Evolutionary conservation across 352 stramenopile species (phyloP).

Genomic region (Globisporangium spiculum): DNA sequence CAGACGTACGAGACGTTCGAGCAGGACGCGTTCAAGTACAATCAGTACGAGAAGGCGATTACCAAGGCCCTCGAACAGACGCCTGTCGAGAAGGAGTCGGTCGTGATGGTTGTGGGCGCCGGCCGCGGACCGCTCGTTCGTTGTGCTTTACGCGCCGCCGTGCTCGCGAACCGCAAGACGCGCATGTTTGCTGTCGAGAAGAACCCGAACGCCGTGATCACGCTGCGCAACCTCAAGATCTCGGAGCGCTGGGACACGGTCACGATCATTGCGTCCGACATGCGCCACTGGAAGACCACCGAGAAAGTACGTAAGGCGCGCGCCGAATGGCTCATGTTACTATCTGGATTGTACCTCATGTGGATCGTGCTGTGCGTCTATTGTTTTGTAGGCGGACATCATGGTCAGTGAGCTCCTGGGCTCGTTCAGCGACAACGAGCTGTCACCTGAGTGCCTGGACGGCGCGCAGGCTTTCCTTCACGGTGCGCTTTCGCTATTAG

Average conservation of each 20-base stretch:
- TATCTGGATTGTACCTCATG: background rate
- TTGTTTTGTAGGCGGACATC: slow-evolving; percentile 78
- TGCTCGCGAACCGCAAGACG: slow-evolving; percentile 60
- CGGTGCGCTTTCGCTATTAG: slow-evolving; percentile 26
- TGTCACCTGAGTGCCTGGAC: slow-evolving; percentile 98
- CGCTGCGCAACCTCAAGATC: slow-evolving; percentile 81
- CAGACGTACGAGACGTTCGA: slow-evolving; percentile 99
- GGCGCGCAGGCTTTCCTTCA: slow-evolving; percentile 92
- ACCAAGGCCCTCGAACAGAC: slow-evolving; percentile 67
- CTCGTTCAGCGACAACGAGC: slow-evolving; percentile 98
- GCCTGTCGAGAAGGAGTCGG: slow-evolving; percentile 58
- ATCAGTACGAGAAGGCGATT: slow-evolving; percentile 95
- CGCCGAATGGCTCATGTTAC: no score
- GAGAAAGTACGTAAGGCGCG: slow-evolving; percentile 38
- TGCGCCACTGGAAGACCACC: slow-evolving; percentile 76
- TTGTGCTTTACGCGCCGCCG: slow-evolving; percentile 75
- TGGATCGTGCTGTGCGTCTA: background rate
- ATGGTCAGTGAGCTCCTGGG: slow-evolving; percentile 96
- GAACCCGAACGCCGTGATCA: slow-evolving; percentile 98
- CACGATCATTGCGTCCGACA: slow-evolving; percentile 84
- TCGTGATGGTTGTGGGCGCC: slow-evolving; percentile 91
- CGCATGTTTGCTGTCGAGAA: slow-evolving; percentile 97
- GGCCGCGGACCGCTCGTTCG: slow-evolving; percentile 95
- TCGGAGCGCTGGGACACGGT: slow-evolving; percentile 86
- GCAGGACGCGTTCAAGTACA: slow-evolving; percentile 98